Evolutionary conservation across 805 yeast genomes (phyloP).

Genomic region (Ogataea nonfermentans): DNA sequence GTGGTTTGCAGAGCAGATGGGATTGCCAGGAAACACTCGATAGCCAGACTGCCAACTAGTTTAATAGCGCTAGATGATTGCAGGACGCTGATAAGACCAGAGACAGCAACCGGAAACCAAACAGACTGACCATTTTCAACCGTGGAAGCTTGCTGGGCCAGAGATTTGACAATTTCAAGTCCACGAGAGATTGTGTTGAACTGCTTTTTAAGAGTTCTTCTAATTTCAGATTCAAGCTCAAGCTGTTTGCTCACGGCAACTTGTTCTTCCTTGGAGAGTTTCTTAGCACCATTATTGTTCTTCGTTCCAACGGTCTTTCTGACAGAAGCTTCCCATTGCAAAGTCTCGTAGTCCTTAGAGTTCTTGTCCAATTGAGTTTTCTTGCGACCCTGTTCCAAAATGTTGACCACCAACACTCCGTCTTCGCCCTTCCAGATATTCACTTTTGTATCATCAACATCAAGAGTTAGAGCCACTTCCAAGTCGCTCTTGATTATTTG

Average conservation of each 20-base stretch:
- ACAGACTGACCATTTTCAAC: slow-evolving; percentile 61
- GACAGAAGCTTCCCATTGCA: slow-evolving; percentile 85
- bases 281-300: slow-evolving; percentile 42
- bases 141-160: slow-evolving; percentile 47
- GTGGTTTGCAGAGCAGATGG: slow-evolving; percentile 43
- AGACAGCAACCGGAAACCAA: slow-evolving; percentile 75
- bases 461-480: slow-evolving; percentile 32
- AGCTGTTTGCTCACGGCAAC: slow-evolving; percentile 59
- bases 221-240: slow-evolving; percentile 54
- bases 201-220: slow-evolving; percentile 43
- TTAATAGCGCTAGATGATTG: slow-evolving; percentile 31
- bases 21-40: slow-evolving; percentile 51
- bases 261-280: slow-evolving; percentile 77
- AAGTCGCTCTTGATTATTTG: slow-evolving; percentile 45
- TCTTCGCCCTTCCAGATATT: slow-evolving; percentile 67
- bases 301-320: slow-evolving; percentile 70
- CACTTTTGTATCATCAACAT: slow-evolving; percentile 49
- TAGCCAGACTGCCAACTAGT: slow-evolving; percentile 40
- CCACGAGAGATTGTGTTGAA: slow-evolving; percentile 46
- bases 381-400: slow-evolving; percentile 45
- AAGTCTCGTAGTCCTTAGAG: slow-evolving; percentile 78
- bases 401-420: slow-evolving; percentile 67
- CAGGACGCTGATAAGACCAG: slow-evolving; percentile 45
- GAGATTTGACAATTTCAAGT: slow-evolving; percentile 48
- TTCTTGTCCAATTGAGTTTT: slow-evolving; percentile 59